Evolutionary conservation across 1,139 yeast species (phyloP), one percentile per base, ranked within the genome.

Genomic region (Yamadazyma kanchanaburiensis): DNA sequence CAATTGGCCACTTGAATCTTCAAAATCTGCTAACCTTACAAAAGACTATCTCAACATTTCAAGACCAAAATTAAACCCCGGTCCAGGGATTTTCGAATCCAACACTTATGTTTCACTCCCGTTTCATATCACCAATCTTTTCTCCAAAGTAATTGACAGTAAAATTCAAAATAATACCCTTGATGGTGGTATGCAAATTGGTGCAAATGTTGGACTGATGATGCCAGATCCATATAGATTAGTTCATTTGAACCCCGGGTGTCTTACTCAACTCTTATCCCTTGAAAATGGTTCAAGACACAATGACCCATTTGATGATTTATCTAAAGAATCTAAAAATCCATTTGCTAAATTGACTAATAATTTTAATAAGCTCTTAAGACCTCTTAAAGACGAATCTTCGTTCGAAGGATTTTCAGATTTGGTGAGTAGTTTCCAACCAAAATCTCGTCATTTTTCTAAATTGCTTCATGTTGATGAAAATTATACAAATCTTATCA

Each of bases 241-340:
- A 27, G 76, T 74, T 13, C 75, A 68, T 42, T 50, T 74, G 34
- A 74, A 70, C 25, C 80, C 81, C 0, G 80, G 82, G 0, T 74
- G 80, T 42, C 40, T 70, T 18, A 52, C 69, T 2, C 47, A 50
- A 10, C 43, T 58, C 3, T 21, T 58, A 5, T 53, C 48, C 4
- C 27, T 53, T 11, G 33, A 43, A 24, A 42, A 38, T 26, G 25
- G 35, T 21, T 24, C 34, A 7, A 26, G 45, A 17, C 24, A 25
- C 21, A 13, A 15, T 17, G 27, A 37, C 23, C 32, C 38, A 5
- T 28, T 25, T 26, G 36, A 21, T 14, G 37, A 34, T 22, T 22
- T 28, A 11, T 34, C 24, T 11, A 30, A 26, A 15, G 40, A 39
- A 2, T 27, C 33, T 15, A 53, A 46, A 23, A 60, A 55, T 27